phyloP scores from a whole-genome alignment of 352 stramenopile genomes.

The Globisporangium lucens region DNA sequence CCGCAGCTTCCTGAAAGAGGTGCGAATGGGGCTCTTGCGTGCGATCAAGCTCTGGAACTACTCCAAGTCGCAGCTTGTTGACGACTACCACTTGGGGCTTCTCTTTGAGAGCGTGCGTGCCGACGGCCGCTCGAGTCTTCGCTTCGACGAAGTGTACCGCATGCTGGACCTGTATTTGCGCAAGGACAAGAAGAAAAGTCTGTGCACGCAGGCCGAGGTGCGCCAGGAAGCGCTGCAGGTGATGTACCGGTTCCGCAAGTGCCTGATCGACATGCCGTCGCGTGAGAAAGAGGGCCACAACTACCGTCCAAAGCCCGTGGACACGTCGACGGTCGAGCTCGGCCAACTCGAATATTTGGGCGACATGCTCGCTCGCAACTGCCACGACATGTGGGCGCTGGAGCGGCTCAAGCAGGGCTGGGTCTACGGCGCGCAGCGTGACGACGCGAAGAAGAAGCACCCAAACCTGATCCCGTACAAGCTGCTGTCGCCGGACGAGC shows the following conservation, averaged over 20 bases:
- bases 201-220: conserved; percentile 72
- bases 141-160: conserved; percentile 82
- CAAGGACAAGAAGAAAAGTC: conserved; percentile 68
- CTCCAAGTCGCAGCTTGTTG: conserved; percentile 69
- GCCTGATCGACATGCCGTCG: conserved; percentile 86
- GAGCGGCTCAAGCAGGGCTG: conserved; percentile 85
- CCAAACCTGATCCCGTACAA: conserved; percentile 85
- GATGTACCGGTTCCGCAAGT: conserved; percentile 88
- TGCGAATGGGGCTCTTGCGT: conserved; percentile 65
- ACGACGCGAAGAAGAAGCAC: conserved; percentile 71
- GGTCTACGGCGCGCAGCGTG: conserved; percentile 64
- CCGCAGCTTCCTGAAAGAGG: conserved; percentile 65
- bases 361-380: conserved; percentile 80
- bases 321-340: conserved; percentile 71
- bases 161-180: conserved; percentile 84
- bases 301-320: conserved; percentile 82
- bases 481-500: conserved; percentile 73
- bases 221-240: conserved; percentile 75
- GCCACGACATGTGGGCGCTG: conserved; percentile 84
- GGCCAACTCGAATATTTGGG: conserved; percentile 68
- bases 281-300: conserved; percentile 88
- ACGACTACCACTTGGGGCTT: conserved; percentile 80
- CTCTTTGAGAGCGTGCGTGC: conserved; percentile 76
- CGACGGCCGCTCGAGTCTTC: conserved; percentile 68
- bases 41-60: conserved; percentile 85